These are phyloP conservation scores for Acidomyces sp. DNA, from an alignment of 495 filamentous ascomycete species.

Conservation along the genomic window DNA sequence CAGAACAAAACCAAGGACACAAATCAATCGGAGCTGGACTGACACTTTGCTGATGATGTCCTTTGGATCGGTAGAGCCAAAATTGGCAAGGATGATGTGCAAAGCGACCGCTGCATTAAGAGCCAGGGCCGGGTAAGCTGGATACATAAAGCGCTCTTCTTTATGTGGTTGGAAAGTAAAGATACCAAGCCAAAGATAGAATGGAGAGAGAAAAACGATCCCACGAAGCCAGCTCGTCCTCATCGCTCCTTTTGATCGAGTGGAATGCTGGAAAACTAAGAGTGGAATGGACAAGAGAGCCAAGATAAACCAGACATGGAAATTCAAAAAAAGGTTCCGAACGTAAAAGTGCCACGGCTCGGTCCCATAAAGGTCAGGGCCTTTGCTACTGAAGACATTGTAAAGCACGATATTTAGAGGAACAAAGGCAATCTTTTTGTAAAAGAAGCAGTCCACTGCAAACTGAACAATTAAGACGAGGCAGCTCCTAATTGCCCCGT, in stretches of 20 bases:
- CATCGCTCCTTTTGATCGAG: conserved; percentile 31
- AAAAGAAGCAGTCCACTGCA: conserved; percentile 65
- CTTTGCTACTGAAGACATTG: conserved; percentile 69
- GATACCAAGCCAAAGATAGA: conserved; percentile 89
- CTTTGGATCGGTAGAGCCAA: conserved; percentile 55
- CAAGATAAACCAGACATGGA: conserved; percentile 84
- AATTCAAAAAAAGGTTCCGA: conserved; percentile 82
- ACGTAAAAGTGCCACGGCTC: conserved; percentile 97
- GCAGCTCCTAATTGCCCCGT: conserved; percentile 54
- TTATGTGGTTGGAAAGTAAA: conserved; percentile 93
- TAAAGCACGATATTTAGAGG: conserved; percentile 90
- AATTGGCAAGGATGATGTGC: conserved; percentile 58
- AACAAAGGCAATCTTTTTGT: conserved; percentile 61
- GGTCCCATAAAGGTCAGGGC: conserved; percentile 88
- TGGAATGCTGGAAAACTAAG: conserved; percentile 37
- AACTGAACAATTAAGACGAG: conserved; percentile 58
- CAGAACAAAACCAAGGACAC: conserved; percentile 43
- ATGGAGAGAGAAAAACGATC: conserved; percentile 64
- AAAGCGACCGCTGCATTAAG: conserved; percentile 79
- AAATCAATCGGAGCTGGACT: conserved; percentile 49
- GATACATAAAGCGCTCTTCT: conserved; percentile 98
- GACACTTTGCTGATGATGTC: conserved; percentile 56
- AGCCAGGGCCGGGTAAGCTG: conserved; percentile 83
- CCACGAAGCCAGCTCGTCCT: conserved; percentile 47
- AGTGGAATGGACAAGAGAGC: conserved; percentile 62